These are phyloP conservation scores for Pleurotus tuoliensis DNA, from an alignment of 768 basidiomycete species.

Conservation along the genomic window DNA sequence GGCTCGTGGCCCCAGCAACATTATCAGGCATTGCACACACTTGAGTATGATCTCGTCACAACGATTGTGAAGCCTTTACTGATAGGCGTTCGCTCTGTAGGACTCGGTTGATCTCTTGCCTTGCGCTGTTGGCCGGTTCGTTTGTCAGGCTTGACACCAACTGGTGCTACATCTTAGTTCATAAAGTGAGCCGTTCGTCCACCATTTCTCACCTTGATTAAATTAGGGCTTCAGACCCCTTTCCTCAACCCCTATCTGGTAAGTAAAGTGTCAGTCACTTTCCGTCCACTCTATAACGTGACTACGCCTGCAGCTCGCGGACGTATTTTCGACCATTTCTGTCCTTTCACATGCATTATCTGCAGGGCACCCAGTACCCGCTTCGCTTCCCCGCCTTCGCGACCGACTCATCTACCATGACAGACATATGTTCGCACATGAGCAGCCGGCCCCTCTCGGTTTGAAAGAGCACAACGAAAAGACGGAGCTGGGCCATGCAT, in stretches of 20 bases:
- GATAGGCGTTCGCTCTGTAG: slow-evolving; percentile 11
- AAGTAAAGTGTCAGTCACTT: slow-evolving; percentile 15
- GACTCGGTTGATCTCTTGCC: slow-evolving; percentile 25
- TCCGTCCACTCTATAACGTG: not conserved
- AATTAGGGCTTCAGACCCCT: slow-evolving; percentile 27
- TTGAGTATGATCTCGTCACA: slow-evolving; percentile 22
- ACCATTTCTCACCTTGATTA: not conserved
- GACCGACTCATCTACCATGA: slow-evolving; percentile 43
- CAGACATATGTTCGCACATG: slow-evolving; percentile 17
- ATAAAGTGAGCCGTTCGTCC: slow-evolving; percentile 23
- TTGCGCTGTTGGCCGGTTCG: slow-evolving; percentile 33
- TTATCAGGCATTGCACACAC: slow-evolving; percentile 27
- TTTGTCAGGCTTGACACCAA: slow-evolving; percentile 36
- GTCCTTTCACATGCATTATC: slow-evolving; percentile 34
- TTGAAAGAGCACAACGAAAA: slow-evolving; percentile 10
- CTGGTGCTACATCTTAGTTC: slow-evolving; percentile 42
- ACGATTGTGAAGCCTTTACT: too few relatives aligned
- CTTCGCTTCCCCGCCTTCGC: slow-evolving; percentile 34
- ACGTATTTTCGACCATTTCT: slow-evolving; percentile 37
- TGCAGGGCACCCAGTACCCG: slow-evolving; percentile 31
- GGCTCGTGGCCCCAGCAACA: slow-evolving; percentile 38
- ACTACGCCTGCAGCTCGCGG: slow-evolving; percentile 29
- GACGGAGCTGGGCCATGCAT: slow-evolving; percentile 10
- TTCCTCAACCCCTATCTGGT: slow-evolving; percentile 44
- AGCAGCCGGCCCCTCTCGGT: not conserved